These are phyloP conservation scores for Begonia fuchsioides DNA, from an alignment of 306 rosid species.

Conservation along the genomic window DNA sequence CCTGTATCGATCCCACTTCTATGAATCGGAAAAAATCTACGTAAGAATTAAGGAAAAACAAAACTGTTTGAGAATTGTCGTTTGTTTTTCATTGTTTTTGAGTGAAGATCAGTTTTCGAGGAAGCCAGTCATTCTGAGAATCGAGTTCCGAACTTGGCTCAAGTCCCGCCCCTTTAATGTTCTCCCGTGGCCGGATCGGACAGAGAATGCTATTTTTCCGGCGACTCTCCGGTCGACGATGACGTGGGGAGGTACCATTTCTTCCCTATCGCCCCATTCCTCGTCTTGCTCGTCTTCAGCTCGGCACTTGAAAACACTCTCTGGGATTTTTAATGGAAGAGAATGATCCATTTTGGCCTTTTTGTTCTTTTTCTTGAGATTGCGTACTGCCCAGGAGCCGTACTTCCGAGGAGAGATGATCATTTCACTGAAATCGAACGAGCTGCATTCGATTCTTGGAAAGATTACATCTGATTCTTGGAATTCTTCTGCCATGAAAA, in stretches of 20 bases:
- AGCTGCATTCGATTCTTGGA: background rate
- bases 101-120: conserved; percentile 34
- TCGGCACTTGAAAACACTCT: conserved; percentile 2
- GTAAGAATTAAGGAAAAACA: no score
- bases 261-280: conserved; percentile 21
- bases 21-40: no score
- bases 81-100: no score
- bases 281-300: conserved; percentile 14
- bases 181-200: conserved; percentile 67
- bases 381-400: background rate
- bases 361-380: background rate
- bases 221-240: conserved; percentile 38
- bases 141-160: conserved; percentile 63
- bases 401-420: background rate
- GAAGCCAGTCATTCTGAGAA: conserved; percentile 87
- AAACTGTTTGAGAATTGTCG: no score
- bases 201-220: conserved; percentile 57
- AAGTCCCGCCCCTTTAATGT: conserved; percentile 85
- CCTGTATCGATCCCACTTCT: no score
- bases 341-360: conserved; percentile 17
- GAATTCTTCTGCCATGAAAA: conserved; percentile 35
- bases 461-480: conserved; percentile 66
- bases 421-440: conserved; percentile 1
- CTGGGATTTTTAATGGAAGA: conserved; percentile 48
- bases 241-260: conserved; percentile 74